Percentiles rank a stretch among this genome's conserved stretches.
Evolutionary conservation across 2,329 filamentous ascomycete genomes (phyloP).

Genomic region (Colletotrichum paranaense): DNA sequence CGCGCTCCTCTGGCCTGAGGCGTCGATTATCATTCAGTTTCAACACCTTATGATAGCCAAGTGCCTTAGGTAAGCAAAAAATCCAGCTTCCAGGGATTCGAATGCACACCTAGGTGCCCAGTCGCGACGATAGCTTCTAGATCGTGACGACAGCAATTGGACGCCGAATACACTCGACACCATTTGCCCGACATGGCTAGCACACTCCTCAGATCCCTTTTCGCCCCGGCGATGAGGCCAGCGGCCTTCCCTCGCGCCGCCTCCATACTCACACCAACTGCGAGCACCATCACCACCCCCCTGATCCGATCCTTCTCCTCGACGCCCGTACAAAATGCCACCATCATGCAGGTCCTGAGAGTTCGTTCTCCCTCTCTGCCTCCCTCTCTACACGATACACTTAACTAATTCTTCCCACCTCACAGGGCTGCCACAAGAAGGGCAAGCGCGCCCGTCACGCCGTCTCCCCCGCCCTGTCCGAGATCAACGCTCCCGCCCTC

Average conservation of each 20-base stretch:
- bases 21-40: neutral
- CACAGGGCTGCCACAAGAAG: constrained; percentile 75
- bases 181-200: constrained; percentile 43
- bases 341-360: constrained; percentile 78
- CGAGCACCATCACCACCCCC: constrained; percentile 12
- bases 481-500: constrained; percentile 78
- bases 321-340: constrained; percentile 68
- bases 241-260: constrained; percentile 32
- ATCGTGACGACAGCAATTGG: constrained; percentile 22
- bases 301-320: constrained; percentile 65
- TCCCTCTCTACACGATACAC: neutral
- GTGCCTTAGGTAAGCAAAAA: constrained; percentile 19
- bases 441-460: constrained; percentile 85
- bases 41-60: neutral
- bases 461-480: constrained; percentile 84
- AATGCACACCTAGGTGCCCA: neutral
- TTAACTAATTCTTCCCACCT: neutral
- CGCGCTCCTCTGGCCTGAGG: constrained; percentile 5
- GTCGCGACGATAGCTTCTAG: constrained; percentile 4
- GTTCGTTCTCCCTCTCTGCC: constrained; percentile 45
- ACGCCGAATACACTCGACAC: neutral
- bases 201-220: constrained; percentile 48
- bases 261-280: constrained; percentile 33
- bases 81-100: neutral
- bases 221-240: constrained; percentile 44